A percentile compares a stretch with the other conserved stretches of the same genome.
Evolutionary conservation across 176 grass and related monocot genomes (phyloP).

Genomic region (Panicum miliaceum): DNA sequence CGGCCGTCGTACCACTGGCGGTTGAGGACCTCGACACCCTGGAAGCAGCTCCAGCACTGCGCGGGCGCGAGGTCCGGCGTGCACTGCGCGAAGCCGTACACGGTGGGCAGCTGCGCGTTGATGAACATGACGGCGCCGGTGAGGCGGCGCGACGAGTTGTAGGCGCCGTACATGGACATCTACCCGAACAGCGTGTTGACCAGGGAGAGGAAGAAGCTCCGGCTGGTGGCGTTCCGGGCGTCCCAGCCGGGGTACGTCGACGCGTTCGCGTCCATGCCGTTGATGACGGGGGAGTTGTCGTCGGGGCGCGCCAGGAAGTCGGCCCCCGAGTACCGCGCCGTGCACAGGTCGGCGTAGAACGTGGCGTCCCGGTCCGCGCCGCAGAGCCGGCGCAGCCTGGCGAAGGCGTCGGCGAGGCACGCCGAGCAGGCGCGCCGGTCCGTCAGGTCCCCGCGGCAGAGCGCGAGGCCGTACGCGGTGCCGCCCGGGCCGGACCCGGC

Average conservation of each 20-base stretch:
- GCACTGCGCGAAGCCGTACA: conserved; percentile 79
- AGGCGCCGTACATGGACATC: conserved; percentile 53
- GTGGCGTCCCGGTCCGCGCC: conserved; percentile 40
- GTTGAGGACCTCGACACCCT: conserved; percentile 28
- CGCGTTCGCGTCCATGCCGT: conserved; percentile 52
- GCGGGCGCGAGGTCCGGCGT: conserved; percentile 56
- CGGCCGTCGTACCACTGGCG: conserved; percentile 41
- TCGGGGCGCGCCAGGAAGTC: conserved; percentile 32
- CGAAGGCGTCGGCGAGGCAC: conserved; percentile 46
- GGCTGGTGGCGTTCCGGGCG: conserved; percentile 42
- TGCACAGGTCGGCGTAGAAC: conserved; percentile 42
- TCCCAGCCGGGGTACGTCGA: conserved; percentile 52
- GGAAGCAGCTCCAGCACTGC: conserved; percentile 61
- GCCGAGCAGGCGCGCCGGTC: conserved; percentile 31
- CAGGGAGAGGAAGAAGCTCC: conserved; percentile 47
- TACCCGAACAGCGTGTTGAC: conserved; percentile 46
- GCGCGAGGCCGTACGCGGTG: conserved; percentile 32
- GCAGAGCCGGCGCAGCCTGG: conserved; percentile 33
- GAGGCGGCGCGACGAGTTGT: conserved; percentile 40
- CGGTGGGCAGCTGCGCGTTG: conserved; percentile 52
- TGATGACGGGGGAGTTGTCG: conserved; percentile 46
- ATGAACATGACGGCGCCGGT: conserved; percentile 53
- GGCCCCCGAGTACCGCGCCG: conserved; percentile 25
- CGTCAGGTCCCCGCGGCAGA: conserved; percentile 37
- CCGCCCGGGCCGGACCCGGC: conserved; percentile 3